Percentiles rank a stretch among this genome's conserved stretches.
These are phyloP conservation scores for Apophysomyces elegans DNA, from an alignment of 371 early-diverging fungal species.

Conservation along the genomic window DNA sequence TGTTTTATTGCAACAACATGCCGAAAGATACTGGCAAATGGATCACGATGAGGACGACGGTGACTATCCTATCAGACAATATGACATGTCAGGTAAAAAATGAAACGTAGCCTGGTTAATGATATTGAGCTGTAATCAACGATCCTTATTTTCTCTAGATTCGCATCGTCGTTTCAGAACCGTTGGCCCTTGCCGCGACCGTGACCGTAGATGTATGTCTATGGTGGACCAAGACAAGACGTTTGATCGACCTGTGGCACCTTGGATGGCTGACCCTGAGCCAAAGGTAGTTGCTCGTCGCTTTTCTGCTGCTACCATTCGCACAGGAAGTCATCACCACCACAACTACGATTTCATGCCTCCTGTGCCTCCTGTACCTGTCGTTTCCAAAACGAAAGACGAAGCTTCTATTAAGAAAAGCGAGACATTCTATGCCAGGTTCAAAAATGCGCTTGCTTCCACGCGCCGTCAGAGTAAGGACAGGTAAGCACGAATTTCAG, in stretches of 20 bases:
- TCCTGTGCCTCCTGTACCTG: slow-evolving; percentile 22
- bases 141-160: background rate
- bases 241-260: slow-evolving; percentile 21
- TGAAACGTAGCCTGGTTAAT: background rate
- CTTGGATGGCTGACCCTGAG: slow-evolving; percentile 28
- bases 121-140: background rate
- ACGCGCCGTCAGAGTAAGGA: slow-evolving; percentile 36
- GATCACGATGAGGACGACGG: slow-evolving; percentile 46
- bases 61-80: slow-evolving; percentile 5
- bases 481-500: slow-evolving; percentile 5
- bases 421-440: slow-evolving; percentile 44
- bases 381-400: slow-evolving; percentile 10
- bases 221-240: slow-evolving; percentile 34
- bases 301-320: slow-evolving; percentile 21
- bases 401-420: slow-evolving; percentile 41
- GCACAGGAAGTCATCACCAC: slow-evolving; percentile 8
- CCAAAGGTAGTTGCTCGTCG: slow-evolving; percentile 19
- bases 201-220: slow-evolving; percentile 42
- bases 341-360: slow-evolving; percentile 17
- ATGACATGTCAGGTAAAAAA: slow-evolving; percentile 17
- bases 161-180: slow-evolving; percentile 39
- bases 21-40: slow-evolving; percentile 52
- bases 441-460: slow-evolving; percentile 30
- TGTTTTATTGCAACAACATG: slow-evolving; percentile 51
- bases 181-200: slow-evolving; percentile 31